These are phyloP conservation scores for Nitzschia inconspicua DNA, from an alignment of 108 stramenopile genomes.

Conservation along the genomic window DNA sequence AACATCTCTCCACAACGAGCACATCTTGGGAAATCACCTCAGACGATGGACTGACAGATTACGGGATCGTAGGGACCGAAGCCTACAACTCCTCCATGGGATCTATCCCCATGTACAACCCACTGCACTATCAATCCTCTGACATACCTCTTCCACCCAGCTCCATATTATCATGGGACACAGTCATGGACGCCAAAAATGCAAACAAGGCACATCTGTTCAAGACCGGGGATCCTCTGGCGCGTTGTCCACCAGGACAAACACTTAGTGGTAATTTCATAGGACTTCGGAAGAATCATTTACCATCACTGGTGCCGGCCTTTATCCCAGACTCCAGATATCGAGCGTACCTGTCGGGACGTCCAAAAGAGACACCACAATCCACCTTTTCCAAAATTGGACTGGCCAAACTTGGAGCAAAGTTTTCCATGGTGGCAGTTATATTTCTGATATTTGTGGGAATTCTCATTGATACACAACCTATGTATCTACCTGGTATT, in stretches of 20 bases:
- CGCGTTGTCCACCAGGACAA: background rate
- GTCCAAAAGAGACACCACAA: background rate
- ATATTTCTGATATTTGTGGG: constrained; percentile 34
- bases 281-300: background rate
- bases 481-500: constrained; percentile 33
- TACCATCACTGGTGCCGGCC: constrained; percentile 11
- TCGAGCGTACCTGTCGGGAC: constrained; percentile 10
- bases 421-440: constrained; percentile 33
- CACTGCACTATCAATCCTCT: constrained; percentile 4
- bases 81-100: too few relatives aligned
- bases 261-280: background rate
- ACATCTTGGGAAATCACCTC: too few relatives aligned
- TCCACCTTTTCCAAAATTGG: constrained; percentile 3
- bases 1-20: too few relatives aligned
- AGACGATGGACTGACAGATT: too few relatives aligned
- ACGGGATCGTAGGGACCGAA: too few relatives aligned
- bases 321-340: constrained; percentile 28
- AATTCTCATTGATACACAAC: constrained; percentile 40
- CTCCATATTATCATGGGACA: constrained; percentile 3
- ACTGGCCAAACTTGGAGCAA: constrained; percentile 26
- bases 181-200: constrained; percentile 7
- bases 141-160: background rate
- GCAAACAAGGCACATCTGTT: background rate
- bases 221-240: background rate
- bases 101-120: constrained; percentile 36